Conservation (phyloP, 192 early-diverging fungal genomes). For the Funneliformis geosporum region DNA sequence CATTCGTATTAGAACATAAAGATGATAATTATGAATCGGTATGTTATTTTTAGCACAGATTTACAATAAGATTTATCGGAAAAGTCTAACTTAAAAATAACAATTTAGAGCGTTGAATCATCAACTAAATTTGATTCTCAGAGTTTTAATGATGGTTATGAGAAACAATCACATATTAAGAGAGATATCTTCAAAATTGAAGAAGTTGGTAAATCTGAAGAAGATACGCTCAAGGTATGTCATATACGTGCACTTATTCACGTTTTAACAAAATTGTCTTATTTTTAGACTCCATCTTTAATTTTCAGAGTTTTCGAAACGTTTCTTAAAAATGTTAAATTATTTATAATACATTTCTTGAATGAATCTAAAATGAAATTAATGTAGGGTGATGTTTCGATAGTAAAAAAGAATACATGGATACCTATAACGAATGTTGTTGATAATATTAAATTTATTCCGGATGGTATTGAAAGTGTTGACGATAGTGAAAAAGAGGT, state of each 20-base stretch:
- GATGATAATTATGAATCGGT: neutral
- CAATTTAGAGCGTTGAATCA: neutral
- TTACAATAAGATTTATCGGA: neutral
- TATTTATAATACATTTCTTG: neutral
- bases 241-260: no score
- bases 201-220: neutral
- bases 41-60: neutral
- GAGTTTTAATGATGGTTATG: neutral
- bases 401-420: neutral
- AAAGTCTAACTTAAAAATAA: neutral
- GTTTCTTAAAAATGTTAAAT: neutral
- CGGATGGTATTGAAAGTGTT: neutral
- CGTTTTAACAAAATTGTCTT: no score
- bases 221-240: neutral
- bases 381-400: neutral
- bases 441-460: neutral
- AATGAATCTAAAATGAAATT: neutral
- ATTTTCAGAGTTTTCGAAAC: no score
- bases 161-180: neutral
- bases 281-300: no score
- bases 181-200: neutral
- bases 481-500: neutral
- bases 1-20: neutral
- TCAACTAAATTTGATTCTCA: neutral
- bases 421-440: neutral